Evolutionary conservation across 202 grass and related monocot genomes (phyloP), one percentile per base, ranked within the genome.

Genomic region (Eragrostis tef): DNA sequence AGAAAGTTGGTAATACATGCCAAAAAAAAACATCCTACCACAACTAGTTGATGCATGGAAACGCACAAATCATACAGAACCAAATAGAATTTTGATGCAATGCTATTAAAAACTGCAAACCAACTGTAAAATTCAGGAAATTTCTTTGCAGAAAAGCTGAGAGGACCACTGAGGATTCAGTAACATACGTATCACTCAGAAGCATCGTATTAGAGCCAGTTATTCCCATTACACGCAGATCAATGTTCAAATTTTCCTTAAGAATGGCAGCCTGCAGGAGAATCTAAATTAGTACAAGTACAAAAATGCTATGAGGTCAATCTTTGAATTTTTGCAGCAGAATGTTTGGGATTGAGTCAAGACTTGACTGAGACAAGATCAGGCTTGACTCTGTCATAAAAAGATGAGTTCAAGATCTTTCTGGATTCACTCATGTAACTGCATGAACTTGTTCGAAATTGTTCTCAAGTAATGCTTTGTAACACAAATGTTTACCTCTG

Each of bases 161-260:
- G 74, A 81, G 8, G 39, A 81, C 41, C 54, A 71, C 58, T 85
- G 50, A 61, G 21, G 65, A 69, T 61, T 69, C 49, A 69, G 47
- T 71, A 81, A 66, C 89, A 86, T 93, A 98, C 95, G 66, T 78
- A 65, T 98, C 90, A 79, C 85, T 98, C 87, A 98, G 86, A 87
- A 95, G 79, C 95, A 95, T 95, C 45, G 31, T 90, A 3, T 70
- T 88, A 25, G 90, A 93, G 61, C 95, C 95, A 72, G 83, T 87
- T 80, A 98, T 94, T 91, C 95, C 95, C 65, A 98, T 91, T 9
- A 98, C 87, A 82, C 92, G 95, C 56, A 98, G 79, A 93, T 98
- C 95, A 85, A 98, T 93, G 78, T 93, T 98, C 71, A 98, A 82
- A 36, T 98, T 87, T 91, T 98, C 95, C 80, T 98, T 98, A 25